Evolutionary conservation across 106 monocot species (phyloP).

Genomic region (Allium sativum): DNA sequence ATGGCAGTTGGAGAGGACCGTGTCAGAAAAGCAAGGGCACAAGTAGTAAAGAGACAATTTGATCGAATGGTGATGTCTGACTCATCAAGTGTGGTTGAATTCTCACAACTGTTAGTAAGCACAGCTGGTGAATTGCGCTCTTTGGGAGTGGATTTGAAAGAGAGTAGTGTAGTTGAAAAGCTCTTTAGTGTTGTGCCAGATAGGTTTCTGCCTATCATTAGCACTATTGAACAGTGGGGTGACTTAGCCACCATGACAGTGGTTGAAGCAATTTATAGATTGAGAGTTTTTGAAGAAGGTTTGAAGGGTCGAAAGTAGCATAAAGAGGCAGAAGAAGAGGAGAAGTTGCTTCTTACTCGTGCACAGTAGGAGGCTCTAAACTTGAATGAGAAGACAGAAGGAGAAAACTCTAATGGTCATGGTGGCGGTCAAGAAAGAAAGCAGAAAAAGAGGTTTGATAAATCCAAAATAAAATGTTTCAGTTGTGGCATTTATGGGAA

Average conservation of each 20-base stretch:
- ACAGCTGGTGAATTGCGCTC: background rate
- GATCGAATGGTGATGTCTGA: background rate
- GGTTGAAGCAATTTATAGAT: background rate
- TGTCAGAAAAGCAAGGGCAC: background rate
- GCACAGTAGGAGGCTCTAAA: background rate
- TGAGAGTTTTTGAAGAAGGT: background rate
- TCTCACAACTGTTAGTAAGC: background rate
- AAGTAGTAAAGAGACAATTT: background rate
- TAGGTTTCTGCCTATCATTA: background rate
- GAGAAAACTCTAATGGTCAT: background rate
- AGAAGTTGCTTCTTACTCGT: background rate
- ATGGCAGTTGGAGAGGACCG: background rate
- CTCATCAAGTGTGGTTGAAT: background rate
- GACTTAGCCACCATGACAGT: background rate
- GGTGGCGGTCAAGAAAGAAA: background rate
- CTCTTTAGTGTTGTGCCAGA: background rate
- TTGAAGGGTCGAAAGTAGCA: background rate
- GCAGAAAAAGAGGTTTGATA: background rate
- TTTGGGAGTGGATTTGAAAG: background rate
- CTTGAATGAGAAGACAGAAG: background rate
- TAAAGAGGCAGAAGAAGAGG: background rate
- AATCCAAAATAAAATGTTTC: too few relatives aligned
- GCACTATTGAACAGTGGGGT: background rate
- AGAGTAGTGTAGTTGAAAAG: background rate
- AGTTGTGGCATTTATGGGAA: conserved; percentile 2